Evolutionary conservation across 352 stramenopile genomes (phyloP).

Genomic region (Pythium aphanidermatum): DNA sequence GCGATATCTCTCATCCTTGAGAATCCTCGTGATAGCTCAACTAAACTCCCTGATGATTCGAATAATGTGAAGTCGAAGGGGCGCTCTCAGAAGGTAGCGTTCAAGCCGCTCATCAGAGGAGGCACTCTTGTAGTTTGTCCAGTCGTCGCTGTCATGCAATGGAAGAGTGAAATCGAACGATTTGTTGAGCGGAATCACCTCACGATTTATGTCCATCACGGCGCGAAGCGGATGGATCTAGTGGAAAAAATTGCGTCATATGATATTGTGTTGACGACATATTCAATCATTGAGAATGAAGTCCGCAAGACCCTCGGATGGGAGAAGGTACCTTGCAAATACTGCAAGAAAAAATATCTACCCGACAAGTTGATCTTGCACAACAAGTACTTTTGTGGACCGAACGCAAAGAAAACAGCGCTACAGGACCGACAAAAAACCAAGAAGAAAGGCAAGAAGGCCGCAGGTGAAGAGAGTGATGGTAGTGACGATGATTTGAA

Average conservation of each 20-base stretch:
- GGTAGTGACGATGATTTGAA: conserved; percentile 54
- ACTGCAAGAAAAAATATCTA: conserved; percentile 91
- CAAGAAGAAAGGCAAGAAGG: conserved; percentile 51
- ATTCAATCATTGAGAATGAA: conserved; percentile 94
- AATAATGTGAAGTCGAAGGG: conserved; percentile 16
- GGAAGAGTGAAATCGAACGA: conserved; percentile 86
- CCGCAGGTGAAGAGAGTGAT: conserved; percentile 60
- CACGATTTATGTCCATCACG: conserved; percentile 96
- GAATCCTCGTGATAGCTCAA: conserved; percentile 35
- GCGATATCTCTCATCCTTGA: conserved; percentile 95
- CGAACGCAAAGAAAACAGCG: conserved; percentile 90
- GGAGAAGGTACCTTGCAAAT: conserved; percentile 89
- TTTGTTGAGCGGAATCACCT: conserved; percentile 92
- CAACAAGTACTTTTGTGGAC: conserved; percentile 99
- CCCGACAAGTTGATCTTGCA: conserved; percentile 93
- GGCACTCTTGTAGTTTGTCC: conserved; percentile 97
- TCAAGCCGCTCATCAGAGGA: conserved; percentile 23
- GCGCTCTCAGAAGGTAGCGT: conserved; percentile 12
- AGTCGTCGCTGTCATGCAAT: conserved; percentile 95
- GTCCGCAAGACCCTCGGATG: conserved; percentile 67
- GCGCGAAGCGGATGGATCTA: conserved; percentile 71
- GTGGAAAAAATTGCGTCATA: conserved; percentile 88
- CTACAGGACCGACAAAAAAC: conserved; percentile 86
- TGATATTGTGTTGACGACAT: conserved; percentile 99
- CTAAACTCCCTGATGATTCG: neutral